A percentile compares a stretch with the other conserved stretches of the same genome.
Conservation (phyloP, 352 stramenopile species). For the Phytophthora pisi region DNA sequence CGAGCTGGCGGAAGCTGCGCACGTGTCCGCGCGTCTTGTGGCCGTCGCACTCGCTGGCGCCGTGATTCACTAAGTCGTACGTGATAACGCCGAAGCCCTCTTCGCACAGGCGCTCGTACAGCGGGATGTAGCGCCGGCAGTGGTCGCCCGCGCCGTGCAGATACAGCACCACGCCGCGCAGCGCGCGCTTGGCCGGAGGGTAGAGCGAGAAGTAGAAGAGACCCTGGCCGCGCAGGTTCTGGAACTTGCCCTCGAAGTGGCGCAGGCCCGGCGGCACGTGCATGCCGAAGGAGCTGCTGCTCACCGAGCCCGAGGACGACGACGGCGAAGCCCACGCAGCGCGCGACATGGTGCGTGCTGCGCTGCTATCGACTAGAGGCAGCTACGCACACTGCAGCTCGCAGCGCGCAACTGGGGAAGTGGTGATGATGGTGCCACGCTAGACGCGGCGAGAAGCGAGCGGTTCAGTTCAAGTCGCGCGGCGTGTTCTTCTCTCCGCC, state of each 20-base stretch:
- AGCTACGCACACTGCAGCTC: neutral
- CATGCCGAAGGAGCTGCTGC: conserved; percentile 21
- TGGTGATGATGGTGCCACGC: conserved; percentile 5
- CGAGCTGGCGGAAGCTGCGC: conserved; percentile 43
- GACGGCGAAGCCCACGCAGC: conserved; percentile 18
- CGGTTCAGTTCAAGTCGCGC: conserved; percentile 16
- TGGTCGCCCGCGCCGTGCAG: conserved; percentile 52
- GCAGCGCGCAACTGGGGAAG: neutral
- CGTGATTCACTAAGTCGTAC: conserved; percentile 53
- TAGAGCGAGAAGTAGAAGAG: conserved; percentile 52
- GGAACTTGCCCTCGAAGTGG: conserved; percentile 38
- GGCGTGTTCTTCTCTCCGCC: neutral
- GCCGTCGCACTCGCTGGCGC: conserved; percentile 41
- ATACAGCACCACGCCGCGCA: conserved; percentile 50
- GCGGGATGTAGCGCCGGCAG: conserved; percentile 42
- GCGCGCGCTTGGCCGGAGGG: conserved; percentile 10
- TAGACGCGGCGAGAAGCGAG: conserved; percentile 7
- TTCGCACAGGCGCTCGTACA: conserved; percentile 50
- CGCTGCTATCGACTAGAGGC: neutral
- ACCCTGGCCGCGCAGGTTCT: conserved; percentile 37
- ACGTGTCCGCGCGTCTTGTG: conserved; percentile 42
- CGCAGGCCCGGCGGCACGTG: conserved; percentile 36
- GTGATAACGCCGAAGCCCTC: conserved; percentile 45
- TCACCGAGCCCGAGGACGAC: conserved; percentile 16
- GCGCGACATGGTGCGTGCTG: conserved; percentile 8